Conservation (phyloP, 148 eudicot species). For the Pharnaceum exiguum region DNA sequence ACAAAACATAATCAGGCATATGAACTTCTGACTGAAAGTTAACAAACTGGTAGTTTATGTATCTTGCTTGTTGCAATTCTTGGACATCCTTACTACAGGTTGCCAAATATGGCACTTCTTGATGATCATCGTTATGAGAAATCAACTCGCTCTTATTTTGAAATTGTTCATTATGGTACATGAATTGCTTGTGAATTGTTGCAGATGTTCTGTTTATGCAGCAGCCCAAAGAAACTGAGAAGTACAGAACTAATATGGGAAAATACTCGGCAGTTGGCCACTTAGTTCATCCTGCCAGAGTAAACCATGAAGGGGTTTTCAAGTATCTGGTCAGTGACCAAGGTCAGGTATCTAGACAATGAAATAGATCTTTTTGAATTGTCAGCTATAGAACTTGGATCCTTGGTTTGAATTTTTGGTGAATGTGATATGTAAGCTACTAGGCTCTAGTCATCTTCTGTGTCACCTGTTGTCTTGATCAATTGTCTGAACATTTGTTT, state of each 20-base stretch:
- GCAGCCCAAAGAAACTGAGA: constrained; percentile 60
- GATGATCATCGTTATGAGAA: not conserved
- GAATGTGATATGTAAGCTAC: not conserved
- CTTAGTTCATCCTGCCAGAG: constrained; percentile 26
- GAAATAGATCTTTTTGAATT: not conserved
- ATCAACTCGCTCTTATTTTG: not conserved
- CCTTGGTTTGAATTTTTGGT: not conserved
- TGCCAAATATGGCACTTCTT: too few species aligned
- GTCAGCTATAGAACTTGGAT: too few species aligned
- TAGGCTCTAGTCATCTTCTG: too few species aligned
- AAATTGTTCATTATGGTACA: too few species aligned
- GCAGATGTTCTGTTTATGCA: constrained; percentile 12
- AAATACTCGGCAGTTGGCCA: constrained; percentile 21
- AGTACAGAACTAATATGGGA: constrained; percentile 30
- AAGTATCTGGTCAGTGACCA: constrained; percentile 85
- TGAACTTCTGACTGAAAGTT: too few species aligned
- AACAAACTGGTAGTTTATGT: too few species aligned
- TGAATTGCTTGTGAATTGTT: constrained; percentile 1
- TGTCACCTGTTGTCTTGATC: not conserved
- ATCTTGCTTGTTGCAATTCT: too few species aligned
- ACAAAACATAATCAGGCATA: too few species aligned
- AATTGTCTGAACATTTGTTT: constrained; percentile 10
- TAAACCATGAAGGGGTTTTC: constrained; percentile 67
- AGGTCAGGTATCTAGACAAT: constrained; percentile 74
- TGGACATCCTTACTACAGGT: too few species aligned